Conservation (phyloP, 441 rosid genomes). For the Gossypium trilobum region DNA sequence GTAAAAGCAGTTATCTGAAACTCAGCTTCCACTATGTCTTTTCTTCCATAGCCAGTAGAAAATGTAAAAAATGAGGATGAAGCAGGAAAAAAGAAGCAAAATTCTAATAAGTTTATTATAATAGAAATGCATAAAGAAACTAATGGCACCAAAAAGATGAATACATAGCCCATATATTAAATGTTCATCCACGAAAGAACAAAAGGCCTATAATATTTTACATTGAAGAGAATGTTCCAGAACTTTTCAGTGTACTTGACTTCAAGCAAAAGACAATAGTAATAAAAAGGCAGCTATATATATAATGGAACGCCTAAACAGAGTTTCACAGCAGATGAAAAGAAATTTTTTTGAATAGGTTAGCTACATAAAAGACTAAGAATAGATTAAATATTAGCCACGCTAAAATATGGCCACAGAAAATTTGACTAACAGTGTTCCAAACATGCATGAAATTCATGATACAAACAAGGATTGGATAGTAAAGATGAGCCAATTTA, state of each 20-base stretch:
- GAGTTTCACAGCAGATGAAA: background rate
- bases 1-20: background rate
- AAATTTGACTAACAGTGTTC: background rate
- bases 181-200: background rate
- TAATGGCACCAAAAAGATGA: background rate
- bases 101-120: background rate
- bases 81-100: background rate
- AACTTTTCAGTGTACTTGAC: background rate
- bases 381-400: background rate
- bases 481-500: slow-evolving; percentile 24
- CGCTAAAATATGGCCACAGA: background rate
- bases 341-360: background rate
- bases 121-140: background rate
- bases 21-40: background rate
- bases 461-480: background rate
- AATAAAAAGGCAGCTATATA: background rate
- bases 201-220: background rate
- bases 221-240: background rate
- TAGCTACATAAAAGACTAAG: background rate
- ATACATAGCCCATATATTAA: background rate
- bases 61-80: background rate
- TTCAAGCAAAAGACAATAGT: background rate
- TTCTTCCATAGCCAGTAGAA: background rate
- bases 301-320: background rate
- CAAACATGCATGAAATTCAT: background rate